phyloP scores from a whole-genome alignment of 768 basidiomycete genomes.

The Suillus brevipes region DNA sequence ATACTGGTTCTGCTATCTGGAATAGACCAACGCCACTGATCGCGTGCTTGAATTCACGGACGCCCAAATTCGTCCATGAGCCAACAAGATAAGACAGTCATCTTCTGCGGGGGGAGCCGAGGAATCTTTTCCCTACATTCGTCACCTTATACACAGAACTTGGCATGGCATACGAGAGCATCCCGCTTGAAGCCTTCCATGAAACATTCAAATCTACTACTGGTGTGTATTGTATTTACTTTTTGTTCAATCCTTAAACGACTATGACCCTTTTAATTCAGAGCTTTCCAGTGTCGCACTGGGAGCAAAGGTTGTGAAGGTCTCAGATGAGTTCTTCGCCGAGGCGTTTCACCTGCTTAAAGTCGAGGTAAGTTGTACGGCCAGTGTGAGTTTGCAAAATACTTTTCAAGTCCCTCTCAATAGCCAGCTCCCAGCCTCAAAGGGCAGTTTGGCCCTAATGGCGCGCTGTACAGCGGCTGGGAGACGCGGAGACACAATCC shows the following conservation, averaged over 20 bases:
- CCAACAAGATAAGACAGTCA: neutral
- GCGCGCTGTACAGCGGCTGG: slow-evolving; percentile 94
- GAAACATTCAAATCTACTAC: slow-evolving; percentile 48
- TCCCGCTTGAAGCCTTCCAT: slow-evolving; percentile 49
- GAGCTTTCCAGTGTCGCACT: slow-evolving; percentile 88
- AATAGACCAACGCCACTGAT: too few species aligned
- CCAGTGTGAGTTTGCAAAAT: slow-evolving; percentile 1
- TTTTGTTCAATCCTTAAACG: neutral
- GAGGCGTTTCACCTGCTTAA: slow-evolving; percentile 80
- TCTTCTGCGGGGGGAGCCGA: neutral
- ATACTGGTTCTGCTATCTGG: neutral
- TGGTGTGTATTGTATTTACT: slow-evolving; percentile 38
- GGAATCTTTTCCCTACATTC: neutral
- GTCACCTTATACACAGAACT: neutral
- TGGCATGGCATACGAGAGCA: slow-evolving; percentile 43
- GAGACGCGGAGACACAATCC: slow-evolving; percentile 90
- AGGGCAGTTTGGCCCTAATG: slow-evolving; percentile 97
- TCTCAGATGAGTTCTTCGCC: slow-evolving; percentile 97
- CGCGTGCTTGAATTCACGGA: neutral
- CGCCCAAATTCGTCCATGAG: neutral
- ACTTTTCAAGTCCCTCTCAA: neutral
- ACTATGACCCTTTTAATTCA: slow-evolving; percentile 28
- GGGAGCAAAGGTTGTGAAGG: slow-evolving; percentile 70
- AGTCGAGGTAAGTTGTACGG: slow-evolving; percentile 57
- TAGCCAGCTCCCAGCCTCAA: slow-evolving; percentile 87